Evolutionary conservation across 2,329 filamentous ascomycete species (phyloP).

Genomic region (Penicillium decumbens): DNA sequence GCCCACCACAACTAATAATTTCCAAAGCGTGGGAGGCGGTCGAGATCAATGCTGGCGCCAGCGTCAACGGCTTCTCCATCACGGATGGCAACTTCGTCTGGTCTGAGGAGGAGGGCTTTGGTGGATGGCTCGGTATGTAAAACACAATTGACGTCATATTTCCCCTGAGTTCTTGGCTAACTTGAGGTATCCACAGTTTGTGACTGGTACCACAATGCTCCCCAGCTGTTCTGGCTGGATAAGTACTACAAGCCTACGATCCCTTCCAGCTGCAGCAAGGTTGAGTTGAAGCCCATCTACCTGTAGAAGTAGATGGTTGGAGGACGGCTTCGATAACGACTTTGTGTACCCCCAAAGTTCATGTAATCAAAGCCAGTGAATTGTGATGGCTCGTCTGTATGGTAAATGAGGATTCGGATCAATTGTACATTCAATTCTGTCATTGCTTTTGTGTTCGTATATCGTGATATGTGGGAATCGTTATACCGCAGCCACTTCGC

Average conservation of each 20-base stretch:
- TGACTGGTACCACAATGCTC: conserved; percentile 39
- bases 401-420: neutral
- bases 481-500: conserved; percentile 8
- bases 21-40: conserved; percentile 35
- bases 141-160: neutral
- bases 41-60: conserved; percentile 33
- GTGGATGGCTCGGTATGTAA: conserved; percentile 40
- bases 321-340: neutral
- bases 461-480: conserved; percentile 7
- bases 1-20: neutral
- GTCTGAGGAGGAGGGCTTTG: conserved; percentile 30
- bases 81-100: conserved; percentile 26
- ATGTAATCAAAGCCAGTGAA: neutral
- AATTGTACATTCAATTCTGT: neutral
- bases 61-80: conserved; percentile 30
- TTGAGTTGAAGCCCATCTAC: conserved; percentile 27
- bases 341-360: neutral
- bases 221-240: conserved; percentile 39
- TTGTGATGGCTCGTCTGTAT: neutral
- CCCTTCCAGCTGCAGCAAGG: conserved; percentile 35
- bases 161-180: neutral
- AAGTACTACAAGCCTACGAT: conserved; percentile 19
- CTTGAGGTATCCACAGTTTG: conserved; percentile 28
- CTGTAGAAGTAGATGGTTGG: conserved; percentile 16
- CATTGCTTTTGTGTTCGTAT: conserved; percentile 9